Evolutionary conservation across 1,284 basidiomycete species (phyloP).

Genomic region (Peniophora sp.): DNA sequence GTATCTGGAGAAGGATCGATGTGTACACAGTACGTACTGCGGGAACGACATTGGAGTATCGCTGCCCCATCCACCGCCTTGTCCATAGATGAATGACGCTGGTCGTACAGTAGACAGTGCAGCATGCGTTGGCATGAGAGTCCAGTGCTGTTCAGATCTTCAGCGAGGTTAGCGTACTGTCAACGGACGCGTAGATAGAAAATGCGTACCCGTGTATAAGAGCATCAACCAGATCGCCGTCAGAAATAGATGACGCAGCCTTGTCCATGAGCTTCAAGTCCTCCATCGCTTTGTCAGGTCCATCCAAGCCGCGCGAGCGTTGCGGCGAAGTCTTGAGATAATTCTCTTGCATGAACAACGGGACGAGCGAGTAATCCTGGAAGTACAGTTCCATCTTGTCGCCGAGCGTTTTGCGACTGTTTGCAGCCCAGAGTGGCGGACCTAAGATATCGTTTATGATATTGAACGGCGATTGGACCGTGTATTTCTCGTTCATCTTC

Average conservation of each 20-base stretch:
- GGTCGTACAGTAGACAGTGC: conserved; percentile 86
- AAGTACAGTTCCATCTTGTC: conserved; percentile 98
- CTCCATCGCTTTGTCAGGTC: conserved; percentile 60
- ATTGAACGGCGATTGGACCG: conserved; percentile 86
- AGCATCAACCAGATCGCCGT: conserved; percentile 90
- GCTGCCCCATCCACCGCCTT: conserved; percentile 60
- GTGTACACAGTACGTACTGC: conserved; percentile 42
- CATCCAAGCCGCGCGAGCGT: conserved; percentile 46
- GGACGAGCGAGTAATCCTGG: conserved; percentile 91
- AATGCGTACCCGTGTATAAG: conserved; percentile 87
- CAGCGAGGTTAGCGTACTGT: neutral
- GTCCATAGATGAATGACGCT: conserved; percentile 75
- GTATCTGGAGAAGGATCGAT: neutral
- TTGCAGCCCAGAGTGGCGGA: conserved; percentile 84
- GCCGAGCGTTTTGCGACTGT: conserved; percentile 72
- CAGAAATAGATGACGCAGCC: conserved; percentile 88
- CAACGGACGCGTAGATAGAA: neutral
- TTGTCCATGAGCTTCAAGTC: conserved; percentile 79
- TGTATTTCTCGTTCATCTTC: conserved; percentile 88
- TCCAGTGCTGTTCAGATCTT: conserved; percentile 94
- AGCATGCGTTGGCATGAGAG: conserved; percentile 89
- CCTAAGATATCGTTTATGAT: conserved; percentile 82
- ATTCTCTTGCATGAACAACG: conserved; percentile 96
- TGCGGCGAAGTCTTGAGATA: conserved; percentile 81
- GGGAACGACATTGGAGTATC: conserved; percentile 72